phyloP scores from a whole-genome alignment of 352 stramenopile genomes.

The Pythium biforme region DNA sequence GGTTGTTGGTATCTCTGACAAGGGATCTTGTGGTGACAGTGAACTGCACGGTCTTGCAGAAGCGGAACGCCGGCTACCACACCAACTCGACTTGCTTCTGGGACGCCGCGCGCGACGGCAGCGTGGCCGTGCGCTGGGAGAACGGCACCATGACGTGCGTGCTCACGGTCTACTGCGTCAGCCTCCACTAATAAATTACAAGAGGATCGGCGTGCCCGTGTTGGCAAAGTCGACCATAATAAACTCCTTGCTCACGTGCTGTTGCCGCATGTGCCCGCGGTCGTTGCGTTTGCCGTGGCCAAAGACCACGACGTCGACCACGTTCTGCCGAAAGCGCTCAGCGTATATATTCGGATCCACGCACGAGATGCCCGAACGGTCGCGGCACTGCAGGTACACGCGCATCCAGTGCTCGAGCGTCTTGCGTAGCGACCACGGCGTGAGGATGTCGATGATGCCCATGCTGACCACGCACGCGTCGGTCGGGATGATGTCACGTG shows the following conservation, averaged over 20 bases:
- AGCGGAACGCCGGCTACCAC: constrained; percentile 85
- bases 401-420: constrained; percentile 88
- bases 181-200: constrained; percentile 35
- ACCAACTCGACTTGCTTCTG: constrained; percentile 88
- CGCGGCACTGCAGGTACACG: constrained; percentile 76
- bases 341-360: constrained; percentile 81
- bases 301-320: constrained; percentile 83
- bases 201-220: constrained; percentile 30
- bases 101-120: constrained; percentile 81
- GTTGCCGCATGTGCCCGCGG: constrained; percentile 1
- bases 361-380: constrained; percentile 79
- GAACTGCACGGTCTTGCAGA: constrained; percentile 88
- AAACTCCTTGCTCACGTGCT: constrained; percentile 39
- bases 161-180: constrained; percentile 42
- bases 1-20: background rate
- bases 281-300: constrained; percentile 34
- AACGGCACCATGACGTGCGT: constrained; percentile 40
- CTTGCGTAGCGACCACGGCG: constrained; percentile 94
- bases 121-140: constrained; percentile 53
- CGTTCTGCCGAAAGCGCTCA: constrained; percentile 80
- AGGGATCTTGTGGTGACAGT: constrained; percentile 33
- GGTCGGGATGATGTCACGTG: constrained; percentile 41
- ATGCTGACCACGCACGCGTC: constrained; percentile 91
- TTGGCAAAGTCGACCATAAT: constrained; percentile 86
- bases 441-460: constrained; percentile 97